Evolutionary conservation across 2,329 filamentous ascomycete species (phyloP).

Genomic region (Pyrenochaeta sp.): DNA sequence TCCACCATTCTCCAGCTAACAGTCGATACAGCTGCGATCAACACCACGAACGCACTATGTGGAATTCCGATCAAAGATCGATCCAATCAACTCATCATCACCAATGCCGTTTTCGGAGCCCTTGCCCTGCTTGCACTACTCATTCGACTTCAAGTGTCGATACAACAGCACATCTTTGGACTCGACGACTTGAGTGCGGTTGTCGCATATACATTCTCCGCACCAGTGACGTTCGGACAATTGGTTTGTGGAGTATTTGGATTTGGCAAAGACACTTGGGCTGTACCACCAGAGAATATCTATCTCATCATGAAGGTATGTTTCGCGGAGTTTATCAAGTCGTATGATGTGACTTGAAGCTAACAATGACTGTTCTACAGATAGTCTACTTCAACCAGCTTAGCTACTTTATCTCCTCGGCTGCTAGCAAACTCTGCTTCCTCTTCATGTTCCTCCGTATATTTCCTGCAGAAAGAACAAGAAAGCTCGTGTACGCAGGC

Average conservation of each 20-base stretch:
- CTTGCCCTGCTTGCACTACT: conserved; percentile 43
- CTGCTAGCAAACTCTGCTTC: conserved; percentile 30
- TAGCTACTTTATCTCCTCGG: conserved; percentile 33
- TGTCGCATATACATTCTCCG: conserved; percentile 11
- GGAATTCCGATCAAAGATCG: conserved; percentile 44
- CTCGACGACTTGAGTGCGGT: conserved; percentile 21
- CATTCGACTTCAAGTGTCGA: conserved; percentile 28
- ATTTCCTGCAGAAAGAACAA: conserved; percentile 25
- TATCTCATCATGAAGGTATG: conserved; percentile 20
- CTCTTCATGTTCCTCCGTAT: conserved; percentile 36
- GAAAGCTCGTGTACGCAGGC: conserved; percentile 7
- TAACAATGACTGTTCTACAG: conserved; percentile 4
- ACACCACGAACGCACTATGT: conserved; percentile 47
- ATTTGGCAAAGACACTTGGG: conserved; percentile 61
- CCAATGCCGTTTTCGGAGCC: conserved; percentile 14
- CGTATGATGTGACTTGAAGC: neutral
- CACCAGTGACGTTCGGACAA: conserved; percentile 20
- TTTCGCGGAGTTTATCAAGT: neutral
- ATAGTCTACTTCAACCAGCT: conserved; percentile 25
- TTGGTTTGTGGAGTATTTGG: conserved; percentile 36
- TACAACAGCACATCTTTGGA: conserved; percentile 13
- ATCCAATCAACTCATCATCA: conserved; percentile 36
- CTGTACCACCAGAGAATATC: conserved; percentile 50
- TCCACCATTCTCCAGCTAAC: no score
- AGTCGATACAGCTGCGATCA: conserved; percentile 46